Evolutionary conservation across 208 protist genomes (phyloP).

Genomic region (Vickermania spadyakhi): DNA sequence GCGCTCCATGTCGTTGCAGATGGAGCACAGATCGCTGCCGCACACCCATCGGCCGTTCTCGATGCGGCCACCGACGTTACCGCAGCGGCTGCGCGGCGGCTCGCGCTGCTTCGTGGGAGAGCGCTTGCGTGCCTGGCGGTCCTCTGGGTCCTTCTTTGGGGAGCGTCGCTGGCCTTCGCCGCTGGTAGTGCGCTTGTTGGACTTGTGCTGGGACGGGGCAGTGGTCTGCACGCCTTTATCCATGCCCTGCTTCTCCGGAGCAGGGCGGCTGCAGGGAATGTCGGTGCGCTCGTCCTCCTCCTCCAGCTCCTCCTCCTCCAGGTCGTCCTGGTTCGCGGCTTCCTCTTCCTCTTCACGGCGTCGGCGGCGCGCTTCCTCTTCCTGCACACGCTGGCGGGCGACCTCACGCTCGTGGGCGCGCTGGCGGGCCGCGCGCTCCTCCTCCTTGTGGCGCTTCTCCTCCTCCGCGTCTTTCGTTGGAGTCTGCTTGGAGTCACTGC

Average conservation of each 20-base stretch:
- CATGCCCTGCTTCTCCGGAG: neutral
- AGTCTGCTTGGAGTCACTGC: too few relatives aligned
- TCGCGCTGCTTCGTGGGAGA: neutral
- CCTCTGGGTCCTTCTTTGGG: neutral
- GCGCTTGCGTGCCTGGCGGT: neutral
- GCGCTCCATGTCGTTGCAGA: neutral
- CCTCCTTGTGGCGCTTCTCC: neutral
- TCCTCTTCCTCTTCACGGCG: neutral
- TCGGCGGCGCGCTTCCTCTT: neutral
- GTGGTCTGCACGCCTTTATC: neutral
- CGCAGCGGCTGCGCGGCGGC: neutral
- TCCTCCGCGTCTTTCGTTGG: neutral
- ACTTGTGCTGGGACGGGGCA: neutral
- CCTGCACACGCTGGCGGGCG: neutral
- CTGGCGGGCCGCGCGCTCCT: neutral
- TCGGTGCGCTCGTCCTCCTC: neutral
- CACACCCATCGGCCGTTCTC: constrained; percentile 3
- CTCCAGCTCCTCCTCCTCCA: neutral
- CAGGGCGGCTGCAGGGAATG: neutral
- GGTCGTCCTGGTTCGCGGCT: neutral
- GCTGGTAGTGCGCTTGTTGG: neutral
- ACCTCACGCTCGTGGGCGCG: neutral
- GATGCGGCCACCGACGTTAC: neutral
- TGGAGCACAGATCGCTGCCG: neutral
- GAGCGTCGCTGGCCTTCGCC: neutral